Evolutionary conservation across 2,329 filamentous ascomycete genomes (phyloP).

Genomic region (Blumeriella jaapii): DNA sequence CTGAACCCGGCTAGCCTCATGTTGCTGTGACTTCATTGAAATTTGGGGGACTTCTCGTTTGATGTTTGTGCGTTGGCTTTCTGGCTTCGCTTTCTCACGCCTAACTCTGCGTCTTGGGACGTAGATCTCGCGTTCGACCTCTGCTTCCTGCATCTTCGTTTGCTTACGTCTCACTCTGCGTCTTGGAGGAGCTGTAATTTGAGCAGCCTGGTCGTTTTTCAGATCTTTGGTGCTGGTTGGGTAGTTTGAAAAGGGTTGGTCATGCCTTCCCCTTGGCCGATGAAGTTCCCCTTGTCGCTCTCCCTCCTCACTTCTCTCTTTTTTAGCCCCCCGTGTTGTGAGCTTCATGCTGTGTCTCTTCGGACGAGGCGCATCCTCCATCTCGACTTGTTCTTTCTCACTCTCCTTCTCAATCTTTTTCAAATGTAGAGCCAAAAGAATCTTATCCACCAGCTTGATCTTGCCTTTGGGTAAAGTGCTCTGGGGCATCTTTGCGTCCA

Average conservation of each 20-base stretch:
- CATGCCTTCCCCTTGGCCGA: neutral
- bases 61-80: neutral
- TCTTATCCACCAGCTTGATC: constrained; percentile 1
- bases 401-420: neutral
- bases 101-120: neutral
- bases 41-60: neutral
- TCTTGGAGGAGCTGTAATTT: neutral
- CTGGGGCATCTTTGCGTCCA: neutral
- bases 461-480: neutral
- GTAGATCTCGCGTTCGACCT: neutral
- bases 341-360: neutral
- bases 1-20: neutral
- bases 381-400: neutral
- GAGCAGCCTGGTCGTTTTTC: neutral
- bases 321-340: neutral
- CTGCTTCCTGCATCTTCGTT: neutral
- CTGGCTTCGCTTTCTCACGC: neutral
- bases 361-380: no score
- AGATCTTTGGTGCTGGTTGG: neutral
- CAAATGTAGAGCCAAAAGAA: neutral
- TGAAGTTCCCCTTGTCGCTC: neutral
- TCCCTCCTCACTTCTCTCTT: neutral
- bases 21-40: neutral
- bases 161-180: neutral
- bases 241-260: neutral